phyloP scores from a whole-genome alignment of 1,284 basidiomycete genomes.

The Boletus subluridellus region DNA sequence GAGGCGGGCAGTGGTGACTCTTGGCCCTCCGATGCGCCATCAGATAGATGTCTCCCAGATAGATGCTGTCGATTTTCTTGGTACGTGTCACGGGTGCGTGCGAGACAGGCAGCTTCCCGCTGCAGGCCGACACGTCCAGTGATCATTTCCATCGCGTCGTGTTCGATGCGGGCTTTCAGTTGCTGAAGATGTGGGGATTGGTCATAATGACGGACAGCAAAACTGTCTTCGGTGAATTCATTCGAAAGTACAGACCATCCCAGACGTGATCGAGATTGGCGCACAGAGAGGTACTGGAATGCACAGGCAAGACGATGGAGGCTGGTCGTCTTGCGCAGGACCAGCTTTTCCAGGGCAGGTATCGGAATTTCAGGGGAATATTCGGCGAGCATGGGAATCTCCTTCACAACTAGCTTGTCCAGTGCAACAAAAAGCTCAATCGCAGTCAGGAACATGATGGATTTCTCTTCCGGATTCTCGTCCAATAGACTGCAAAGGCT shows the following conservation, averaged over 20 bases:
- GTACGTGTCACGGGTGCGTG: no score
- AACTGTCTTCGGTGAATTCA: conserved; percentile 18
- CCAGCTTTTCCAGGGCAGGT: conserved; percentile 37
- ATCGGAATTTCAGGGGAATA: conserved; percentile 47
- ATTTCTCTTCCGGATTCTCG: not conserved
- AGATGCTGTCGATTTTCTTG: no score
- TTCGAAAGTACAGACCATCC: conserved; percentile 22
- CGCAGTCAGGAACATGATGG: conserved; percentile 39
- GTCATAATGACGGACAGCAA: conserved; percentile 9
- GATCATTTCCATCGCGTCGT: not conserved
- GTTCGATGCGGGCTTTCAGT: not conserved
- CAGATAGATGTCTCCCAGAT: no score
- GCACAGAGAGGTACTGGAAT: conserved; percentile 32
- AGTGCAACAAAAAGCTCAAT: conserved; percentile 46
- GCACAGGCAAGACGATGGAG: conserved; percentile 31
- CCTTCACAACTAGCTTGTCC: conserved; percentile 36
- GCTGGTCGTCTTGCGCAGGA: conserved; percentile 34
- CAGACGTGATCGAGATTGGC: conserved; percentile 19
- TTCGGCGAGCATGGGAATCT: conserved; percentile 37
- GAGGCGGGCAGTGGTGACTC: not conserved
- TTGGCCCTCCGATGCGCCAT: no score
- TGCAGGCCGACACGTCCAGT: not conserved
- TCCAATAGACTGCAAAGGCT: accelerated
- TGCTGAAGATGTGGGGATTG: not conserved
- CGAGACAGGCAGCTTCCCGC: no score